Conservation (phyloP, 805 yeast species). For the Kuraishia borneana region DNA sequence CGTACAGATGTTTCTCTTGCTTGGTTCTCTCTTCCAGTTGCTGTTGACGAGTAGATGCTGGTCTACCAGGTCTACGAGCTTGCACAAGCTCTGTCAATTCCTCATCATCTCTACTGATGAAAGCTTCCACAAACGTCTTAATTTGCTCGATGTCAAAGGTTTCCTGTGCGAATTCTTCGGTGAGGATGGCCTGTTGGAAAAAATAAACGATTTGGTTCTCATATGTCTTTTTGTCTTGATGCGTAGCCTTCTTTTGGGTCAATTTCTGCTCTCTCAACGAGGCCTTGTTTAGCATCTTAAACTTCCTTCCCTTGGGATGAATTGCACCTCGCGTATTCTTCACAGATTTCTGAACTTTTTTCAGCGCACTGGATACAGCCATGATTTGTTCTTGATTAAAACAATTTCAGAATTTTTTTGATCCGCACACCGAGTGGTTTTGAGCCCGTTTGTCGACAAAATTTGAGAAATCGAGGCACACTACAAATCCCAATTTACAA, state of each 20-base stretch:
- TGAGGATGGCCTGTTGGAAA: conserved; percentile 45
- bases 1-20: conserved; percentile 49
- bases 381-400: too few species aligned
- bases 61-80: conserved; percentile 80
- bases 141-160: conserved; percentile 47
- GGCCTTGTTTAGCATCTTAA: conserved; percentile 78
- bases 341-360: conserved; percentile 52
- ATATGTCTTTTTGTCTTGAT: conserved; percentile 45
- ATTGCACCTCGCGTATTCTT: conserved; percentile 43
- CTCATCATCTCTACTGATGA: conserved; percentile 58
- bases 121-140: conserved; percentile 48
- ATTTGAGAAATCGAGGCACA: too few species aligned
- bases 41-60: conserved; percentile 63
- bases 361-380: conserved; percentile 61
- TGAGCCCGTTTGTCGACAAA: too few species aligned
- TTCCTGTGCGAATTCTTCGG: conserved; percentile 23
- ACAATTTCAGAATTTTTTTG: too few species aligned
- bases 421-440: too few species aligned
- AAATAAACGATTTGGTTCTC: conserved; percentile 49
- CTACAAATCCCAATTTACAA: too few species aligned
- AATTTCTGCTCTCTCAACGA: conserved; percentile 72
- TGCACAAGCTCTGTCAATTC: conserved; percentile 54
- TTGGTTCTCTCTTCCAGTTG: conserved; percentile 50
- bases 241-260: conserved; percentile 42
- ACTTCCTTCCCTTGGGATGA: conserved; percentile 87